A percentile compares a stretch with the other conserved stretches of the same genome.
These are phyloP conservation scores for Puccinia horiana DNA, from an alignment of 1,284 basidiomycete genomes.

Conservation along the genomic window DNA sequence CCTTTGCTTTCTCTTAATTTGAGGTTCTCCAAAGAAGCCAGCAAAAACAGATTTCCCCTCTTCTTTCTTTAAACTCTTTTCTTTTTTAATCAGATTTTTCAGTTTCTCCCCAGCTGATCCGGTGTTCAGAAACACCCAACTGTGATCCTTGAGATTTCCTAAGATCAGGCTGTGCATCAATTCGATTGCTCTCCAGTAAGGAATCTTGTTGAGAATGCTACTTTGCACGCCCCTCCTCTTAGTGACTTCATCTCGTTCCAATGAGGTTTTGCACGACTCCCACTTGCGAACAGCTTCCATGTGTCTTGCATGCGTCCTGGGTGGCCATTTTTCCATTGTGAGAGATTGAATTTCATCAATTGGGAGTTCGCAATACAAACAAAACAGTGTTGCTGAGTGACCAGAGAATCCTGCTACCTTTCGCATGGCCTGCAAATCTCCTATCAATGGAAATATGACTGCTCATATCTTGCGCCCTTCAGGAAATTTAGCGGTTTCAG, in stretches of 20 bases:
- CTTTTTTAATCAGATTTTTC: too few species aligned
- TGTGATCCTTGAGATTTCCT: constrained; percentile 5
- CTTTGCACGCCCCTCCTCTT: constrained; percentile 4
- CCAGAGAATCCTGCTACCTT: constrained; percentile 26
- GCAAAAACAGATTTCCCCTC: neutral
- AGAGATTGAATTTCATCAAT: neutral
- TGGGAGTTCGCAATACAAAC: neutral
- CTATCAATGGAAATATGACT: constrained; percentile 6
- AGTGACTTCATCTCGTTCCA: neutral
- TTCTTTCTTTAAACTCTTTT: too few species aligned
- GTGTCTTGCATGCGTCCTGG: neutral
- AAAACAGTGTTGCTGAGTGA: constrained; percentile 2
- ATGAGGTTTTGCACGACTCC: neutral
- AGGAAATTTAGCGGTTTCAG: neutral
- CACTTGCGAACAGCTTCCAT: neutral
- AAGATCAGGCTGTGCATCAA: neutral
- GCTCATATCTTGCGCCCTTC: neutral
- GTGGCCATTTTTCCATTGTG: neutral
- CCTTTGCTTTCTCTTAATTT: too few species aligned
- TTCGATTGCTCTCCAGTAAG: too few species aligned
- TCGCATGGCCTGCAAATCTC: neutral
- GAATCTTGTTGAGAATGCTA: constrained; percentile 5
- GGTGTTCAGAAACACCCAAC: too few species aligned
- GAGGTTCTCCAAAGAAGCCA: neutral
- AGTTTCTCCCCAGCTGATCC: too few species aligned